Evolutionary conservation across 192 early-diverging fungal species (phyloP).

Genomic region (Phlyctochytrium planicorne): DNA sequence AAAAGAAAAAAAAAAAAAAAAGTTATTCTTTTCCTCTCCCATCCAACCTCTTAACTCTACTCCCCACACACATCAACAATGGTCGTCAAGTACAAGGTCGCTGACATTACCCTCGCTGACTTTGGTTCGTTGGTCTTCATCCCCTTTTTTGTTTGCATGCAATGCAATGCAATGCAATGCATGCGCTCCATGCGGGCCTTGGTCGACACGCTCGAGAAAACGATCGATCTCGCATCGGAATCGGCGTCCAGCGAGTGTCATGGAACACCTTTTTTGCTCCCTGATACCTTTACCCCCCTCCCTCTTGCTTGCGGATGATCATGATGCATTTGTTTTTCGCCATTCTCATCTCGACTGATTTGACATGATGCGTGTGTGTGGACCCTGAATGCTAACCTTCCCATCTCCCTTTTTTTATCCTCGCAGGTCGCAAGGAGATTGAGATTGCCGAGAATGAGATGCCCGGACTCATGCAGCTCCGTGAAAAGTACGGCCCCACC

Average conservation of each 20-base stretch:
- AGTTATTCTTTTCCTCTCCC: neutral
- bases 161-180: neutral
- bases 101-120: conserved; percentile 90
- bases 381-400: neutral
- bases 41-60: neutral
- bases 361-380: neutral
- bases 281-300: neutral
- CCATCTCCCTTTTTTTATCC: neutral
- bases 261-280: neutral
- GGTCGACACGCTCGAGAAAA: too few relatives aligned
- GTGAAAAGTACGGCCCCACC: conserved; percentile 84
- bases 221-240: too few relatives aligned
- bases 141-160: neutral
- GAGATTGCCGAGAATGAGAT: conserved; percentile 97
- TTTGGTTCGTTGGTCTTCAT: conserved; percentile 56
- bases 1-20: too few relatives aligned
- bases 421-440: conserved; percentile 82
- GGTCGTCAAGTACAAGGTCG: conserved; percentile 46
- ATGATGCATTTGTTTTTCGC: too few relatives aligned
- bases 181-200: too few relatives aligned
- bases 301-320: neutral
- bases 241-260: too few relatives aligned
- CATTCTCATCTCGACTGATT: neutral
- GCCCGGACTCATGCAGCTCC: conserved; percentile 95
- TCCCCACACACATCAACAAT: conserved; percentile 1